phyloP scores from a whole-genome alignment of 352 stramenopile species.

The Pythium utonaiense region DNA sequence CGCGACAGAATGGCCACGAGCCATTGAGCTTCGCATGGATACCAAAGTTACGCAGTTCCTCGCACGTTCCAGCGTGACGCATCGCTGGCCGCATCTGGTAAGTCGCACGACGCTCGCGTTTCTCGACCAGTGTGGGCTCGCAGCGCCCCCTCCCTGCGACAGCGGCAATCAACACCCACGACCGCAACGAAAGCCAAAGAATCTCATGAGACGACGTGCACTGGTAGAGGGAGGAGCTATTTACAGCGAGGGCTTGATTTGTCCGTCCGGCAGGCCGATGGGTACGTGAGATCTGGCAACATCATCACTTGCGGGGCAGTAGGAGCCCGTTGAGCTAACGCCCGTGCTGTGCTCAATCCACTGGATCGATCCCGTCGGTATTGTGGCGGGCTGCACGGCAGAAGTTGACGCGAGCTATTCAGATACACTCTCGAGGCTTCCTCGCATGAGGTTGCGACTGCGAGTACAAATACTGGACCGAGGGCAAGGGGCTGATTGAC shows the following conservation, averaged over 20 bases:
- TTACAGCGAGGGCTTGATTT: not conserved
- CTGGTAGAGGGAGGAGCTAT: not conserved
- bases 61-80: slow-evolving; percentile 2
- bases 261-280: not conserved
- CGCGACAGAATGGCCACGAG: not conserved
- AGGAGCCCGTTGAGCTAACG: not conserved
- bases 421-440: not conserved
- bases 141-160: not conserved
- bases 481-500: not conserved
- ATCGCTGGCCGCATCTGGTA: not conserved
- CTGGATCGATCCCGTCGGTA: not conserved
- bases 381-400: not conserved
- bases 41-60: not conserved
- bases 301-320: not conserved
- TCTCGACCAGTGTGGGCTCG: not conserved
- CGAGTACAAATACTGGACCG: not conserved
- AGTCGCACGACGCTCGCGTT: not conserved
- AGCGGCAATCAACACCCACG: not conserved
- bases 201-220: not conserved
- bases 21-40: slow-evolving; percentile 16
- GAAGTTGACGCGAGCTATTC: not conserved
- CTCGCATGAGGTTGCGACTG: not conserved
- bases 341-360: not conserved
- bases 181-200: no score
- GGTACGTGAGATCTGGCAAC: not conserved